Evolutionary conservation across 192 early-diverging fungal genomes (phyloP).

Genomic region (Helicostylum pulchrum): DNA sequence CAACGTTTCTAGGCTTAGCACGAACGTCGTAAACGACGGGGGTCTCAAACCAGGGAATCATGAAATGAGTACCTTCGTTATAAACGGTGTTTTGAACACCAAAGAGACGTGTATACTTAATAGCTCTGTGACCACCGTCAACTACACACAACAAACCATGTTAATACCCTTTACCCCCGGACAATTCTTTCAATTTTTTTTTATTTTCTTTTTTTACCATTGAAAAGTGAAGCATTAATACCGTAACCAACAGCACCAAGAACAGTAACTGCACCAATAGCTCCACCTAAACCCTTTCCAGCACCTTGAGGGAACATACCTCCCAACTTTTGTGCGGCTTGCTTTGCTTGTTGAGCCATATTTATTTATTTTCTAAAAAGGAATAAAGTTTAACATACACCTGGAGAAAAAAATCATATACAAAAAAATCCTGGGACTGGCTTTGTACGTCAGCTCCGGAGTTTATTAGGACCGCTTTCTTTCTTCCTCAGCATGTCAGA

Average conservation of each 20-base stretch:
- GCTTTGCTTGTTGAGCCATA: slow-evolving; percentile 54
- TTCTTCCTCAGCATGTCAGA: no score
- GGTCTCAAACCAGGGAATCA: slow-evolving; percentile 94
- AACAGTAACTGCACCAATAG: slow-evolving; percentile 63
- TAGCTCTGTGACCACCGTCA: slow-evolving; percentile 96
- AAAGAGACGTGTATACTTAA: slow-evolving; percentile 92
- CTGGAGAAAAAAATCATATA: no score
- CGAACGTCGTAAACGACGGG: slow-evolving; percentile 96
- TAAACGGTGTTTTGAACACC: slow-evolving; percentile 85
- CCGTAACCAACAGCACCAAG: slow-evolving; percentile 73
- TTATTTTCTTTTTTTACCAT: slow-evolving; percentile 61
- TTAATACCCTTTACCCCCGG: no score
- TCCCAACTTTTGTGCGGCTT: slow-evolving; percentile 60
- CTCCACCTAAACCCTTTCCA: slow-evolving; percentile 52
- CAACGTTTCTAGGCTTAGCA: slow-evolving; percentile 96
- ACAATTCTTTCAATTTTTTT: no score
- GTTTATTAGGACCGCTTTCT: no score
- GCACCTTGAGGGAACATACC: slow-evolving; percentile 59
- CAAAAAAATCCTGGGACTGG: no score
- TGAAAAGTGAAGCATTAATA: slow-evolving; percentile 85
- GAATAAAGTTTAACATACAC: no score
- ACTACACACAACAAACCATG: slow-evolving; percentile 48
- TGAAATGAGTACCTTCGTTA: slow-evolving; percentile 93
- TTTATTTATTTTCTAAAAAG: neutral
- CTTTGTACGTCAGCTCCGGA: no score